Evolutionary conservation across 192 early-diverging fungal species (phyloP).

Genomic region (Paraglomus brasilianum): DNA sequence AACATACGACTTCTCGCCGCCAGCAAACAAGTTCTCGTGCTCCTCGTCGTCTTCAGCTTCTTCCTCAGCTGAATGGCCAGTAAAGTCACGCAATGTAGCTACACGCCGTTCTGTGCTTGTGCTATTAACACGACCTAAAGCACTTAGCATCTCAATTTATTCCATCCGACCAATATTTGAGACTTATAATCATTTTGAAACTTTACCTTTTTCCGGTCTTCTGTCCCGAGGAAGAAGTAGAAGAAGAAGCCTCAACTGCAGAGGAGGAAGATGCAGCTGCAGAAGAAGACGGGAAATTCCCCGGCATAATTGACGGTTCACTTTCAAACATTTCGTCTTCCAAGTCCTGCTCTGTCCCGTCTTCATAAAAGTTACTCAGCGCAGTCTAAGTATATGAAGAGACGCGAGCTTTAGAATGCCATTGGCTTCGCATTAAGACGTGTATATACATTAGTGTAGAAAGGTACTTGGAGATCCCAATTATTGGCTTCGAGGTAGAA

Average conservation of each 20-base stretch:
- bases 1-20: slow-evolving; percentile 93
- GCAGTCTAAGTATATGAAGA: slow-evolving; percentile 48
- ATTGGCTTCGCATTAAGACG: not conserved
- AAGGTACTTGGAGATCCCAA: slow-evolving; percentile 72
- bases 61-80: slow-evolving; percentile 35
- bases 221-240: too few relatives aligned
- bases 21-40: slow-evolving; percentile 78
- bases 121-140: slow-evolving; percentile 27
- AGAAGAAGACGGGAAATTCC: slow-evolving; percentile 33
- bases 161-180: too few relatives aligned
- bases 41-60: slow-evolving; percentile 52
- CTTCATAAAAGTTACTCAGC: slow-evolving; percentile 69
- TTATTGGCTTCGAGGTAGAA: slow-evolving; percentile 77
- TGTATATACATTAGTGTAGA: not conserved
- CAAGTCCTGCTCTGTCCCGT: not conserved
- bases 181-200: too few relatives aligned
- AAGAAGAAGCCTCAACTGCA: slow-evolving; percentile 3
- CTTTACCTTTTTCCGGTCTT: too few relatives aligned
- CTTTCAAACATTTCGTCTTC: too few relatives aligned
- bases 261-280: slow-evolving; percentile 7
- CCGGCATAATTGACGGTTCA: slow-evolving; percentile 36
- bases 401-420: not conserved
- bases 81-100: slow-evolving; percentile 50
- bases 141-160: not conserved
- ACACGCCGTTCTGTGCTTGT: slow-evolving; percentile 26